Conservation (phyloP, 2,329 filamentous ascomycete species). For the Camptophora hylomeconis region DNA sequence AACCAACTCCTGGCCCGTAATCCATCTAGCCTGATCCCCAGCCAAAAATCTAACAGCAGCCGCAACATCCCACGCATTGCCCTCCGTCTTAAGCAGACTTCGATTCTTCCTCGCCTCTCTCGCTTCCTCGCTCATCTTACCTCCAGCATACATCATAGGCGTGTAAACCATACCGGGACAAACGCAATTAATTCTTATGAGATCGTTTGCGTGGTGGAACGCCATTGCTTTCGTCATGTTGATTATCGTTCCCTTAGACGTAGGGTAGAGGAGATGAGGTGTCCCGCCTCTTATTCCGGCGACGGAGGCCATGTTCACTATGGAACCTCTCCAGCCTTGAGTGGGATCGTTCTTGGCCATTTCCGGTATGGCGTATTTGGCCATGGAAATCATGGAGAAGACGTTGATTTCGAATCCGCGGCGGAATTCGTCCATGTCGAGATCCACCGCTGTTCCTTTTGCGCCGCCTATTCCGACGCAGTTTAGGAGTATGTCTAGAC, state of each 20-base stretch:
- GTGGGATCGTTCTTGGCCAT: constrained; percentile 43
- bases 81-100: constrained; percentile 40
- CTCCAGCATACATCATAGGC: constrained; percentile 39
- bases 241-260: constrained; percentile 40
- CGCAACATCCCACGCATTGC: constrained; percentile 41
- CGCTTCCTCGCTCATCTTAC: constrained; percentile 37
- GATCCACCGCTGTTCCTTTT: constrained; percentile 44
- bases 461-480: constrained; percentile 51
- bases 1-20: constrained; percentile 35
- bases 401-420: constrained; percentile 49
- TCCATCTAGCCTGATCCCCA: constrained; percentile 39
- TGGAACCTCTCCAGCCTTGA: constrained; percentile 30
- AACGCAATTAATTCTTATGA: constrained; percentile 43
- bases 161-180: constrained; percentile 44
- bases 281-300: constrained; percentile 43
- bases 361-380: constrained; percentile 46
- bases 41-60: constrained; percentile 40
- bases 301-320: constrained; percentile 52
- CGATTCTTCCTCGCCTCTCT: constrained; percentile 36
- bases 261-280: constrained; percentile 41
- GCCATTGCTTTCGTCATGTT: constrained; percentile 46
- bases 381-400: constrained; percentile 52
- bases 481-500: constrained; percentile 51
- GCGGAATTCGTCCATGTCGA: constrained; percentile 47
- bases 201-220: constrained; percentile 37